Conservation (phyloP, 805 yeast genomes). For the Teunomyces atbi region DNA sequence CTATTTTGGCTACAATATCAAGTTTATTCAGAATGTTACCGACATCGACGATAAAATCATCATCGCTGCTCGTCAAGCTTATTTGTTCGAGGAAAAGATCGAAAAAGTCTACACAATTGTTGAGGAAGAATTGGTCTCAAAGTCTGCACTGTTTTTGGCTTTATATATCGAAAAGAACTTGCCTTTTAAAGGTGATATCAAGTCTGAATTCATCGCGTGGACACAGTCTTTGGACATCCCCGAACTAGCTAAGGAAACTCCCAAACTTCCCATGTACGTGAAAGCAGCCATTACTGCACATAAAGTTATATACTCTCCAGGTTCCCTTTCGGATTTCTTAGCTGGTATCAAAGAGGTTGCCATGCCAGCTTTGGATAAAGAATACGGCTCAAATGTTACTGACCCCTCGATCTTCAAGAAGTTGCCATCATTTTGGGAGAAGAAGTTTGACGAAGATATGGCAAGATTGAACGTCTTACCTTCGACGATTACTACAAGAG, state of each 20-base stretch:
- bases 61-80: slow-evolving; percentile 87
- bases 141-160: slow-evolving; percentile 44
- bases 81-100: slow-evolving; percentile 65
- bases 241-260: slow-evolving; percentile 53
- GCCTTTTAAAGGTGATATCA: slow-evolving; percentile 27
- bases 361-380: slow-evolving; percentile 68
- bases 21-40: slow-evolving; percentile 95
- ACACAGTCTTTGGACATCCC: slow-evolving; percentile 45
- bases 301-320: slow-evolving; percentile 35
- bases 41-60: slow-evolving; percentile 98
- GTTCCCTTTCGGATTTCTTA: slow-evolving; percentile 40
- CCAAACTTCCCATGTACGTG: slow-evolving; percentile 86
- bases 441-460: slow-evolving; percentile 84
- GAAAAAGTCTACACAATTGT: slow-evolving; percentile 25
- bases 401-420: slow-evolving; percentile 83
- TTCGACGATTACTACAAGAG: slow-evolving; percentile 86
- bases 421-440: slow-evolving; percentile 88
- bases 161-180: slow-evolving; percentile 55
- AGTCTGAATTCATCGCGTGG: slow-evolving; percentile 52
- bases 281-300: slow-evolving; percentile 59
- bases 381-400: slow-evolving; percentile 70
- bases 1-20: slow-evolving; percentile 86
- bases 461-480: slow-evolving; percentile 75
- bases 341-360: slow-evolving; percentile 67
- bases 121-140: slow-evolving; percentile 33